Evolutionary conservation across 2,329 filamentous ascomycete species (phyloP), one percentile per base, ranked within the genome.

Genomic region (Rhinocladiella mackenziei): DNA sequence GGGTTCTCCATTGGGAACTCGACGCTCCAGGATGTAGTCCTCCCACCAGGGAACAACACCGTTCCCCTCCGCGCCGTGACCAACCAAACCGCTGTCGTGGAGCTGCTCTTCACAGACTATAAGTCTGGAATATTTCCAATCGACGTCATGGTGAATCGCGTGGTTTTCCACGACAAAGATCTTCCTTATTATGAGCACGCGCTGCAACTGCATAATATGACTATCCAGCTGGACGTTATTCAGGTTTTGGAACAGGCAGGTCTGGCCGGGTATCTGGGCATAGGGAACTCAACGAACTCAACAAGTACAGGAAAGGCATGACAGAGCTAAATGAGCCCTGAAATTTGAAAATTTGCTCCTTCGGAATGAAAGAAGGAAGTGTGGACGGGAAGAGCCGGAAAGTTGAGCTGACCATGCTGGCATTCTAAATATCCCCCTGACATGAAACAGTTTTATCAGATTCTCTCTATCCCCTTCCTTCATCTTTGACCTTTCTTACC

Each of bases 101-200:
- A 31, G 4, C 23, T 68, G 31, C 48, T 55, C 13, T 43, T 46
- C 34, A 42, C 34, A 9, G 35, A 66, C 3, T 39, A 37, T 2
- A 53, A 56, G 11, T 53, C 60, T 17, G 74, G 71, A 1, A 58
- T 75, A 4, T 51, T 81, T 1, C 73, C 74, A 2, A 56, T 81
- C 17, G 61, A 66, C 5, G 74, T 80, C 45, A 58, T 63, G 1
- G 76, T 75, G 0, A 73, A 72, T 25, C 68, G 65, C 13, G 70
- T 66, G 32, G 57, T 73, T 1, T 71, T 69, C 46, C 60, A 74
- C 30, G 75, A 72, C 2, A 46, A 73, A 55, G 65, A 72, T 34
- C 53, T 81, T 41, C 58, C 65, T 4, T 81, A 80, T 55, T 80
- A 74, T 54, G 70, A 73, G 46, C 60, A 65, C 17, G 74, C 77